A percentile compares a stretch with the other conserved stretches of the same genome.
These are phyloP conservation scores for Mitragyna speciosa DNA, from an alignment of 257 asterid species.

Conservation along the genomic window DNA sequence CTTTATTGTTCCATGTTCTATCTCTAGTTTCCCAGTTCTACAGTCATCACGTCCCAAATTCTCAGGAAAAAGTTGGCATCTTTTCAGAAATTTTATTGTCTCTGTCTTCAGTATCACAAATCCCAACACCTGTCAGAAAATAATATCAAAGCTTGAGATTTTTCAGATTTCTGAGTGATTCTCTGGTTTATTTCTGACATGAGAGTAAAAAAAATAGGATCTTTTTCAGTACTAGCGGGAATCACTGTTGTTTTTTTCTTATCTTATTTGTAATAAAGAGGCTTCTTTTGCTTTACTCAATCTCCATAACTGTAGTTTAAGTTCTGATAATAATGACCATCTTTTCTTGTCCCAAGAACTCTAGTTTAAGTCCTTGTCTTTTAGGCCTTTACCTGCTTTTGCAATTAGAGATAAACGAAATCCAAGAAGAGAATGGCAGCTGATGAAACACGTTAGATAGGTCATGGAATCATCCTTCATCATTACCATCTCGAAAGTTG, in stretches of 20 bases:
- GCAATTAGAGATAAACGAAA: slow-evolving; percentile 30
- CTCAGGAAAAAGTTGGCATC: slow-evolving; percentile 38
- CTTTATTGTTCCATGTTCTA: too few species aligned
- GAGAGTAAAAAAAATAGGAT: slow-evolving; percentile 45
- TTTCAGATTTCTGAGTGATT: slow-evolving; percentile 42
- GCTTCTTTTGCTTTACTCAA: slow-evolving; percentile 15
- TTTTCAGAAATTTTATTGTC: slow-evolving; percentile 9
- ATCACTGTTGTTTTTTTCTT: slow-evolving; percentile 21
- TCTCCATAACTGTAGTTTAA: slow-evolving; percentile 39
- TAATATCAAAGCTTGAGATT: slow-evolving; percentile 21
- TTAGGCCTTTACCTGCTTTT: slow-evolving; percentile 35
- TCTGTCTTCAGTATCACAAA: slow-evolving; percentile 23
- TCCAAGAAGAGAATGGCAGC: slow-evolving; percentile 14
- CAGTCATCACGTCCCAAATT: slow-evolving; percentile 33
- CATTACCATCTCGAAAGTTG: slow-evolving; percentile 29
- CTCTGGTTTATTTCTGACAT: slow-evolving; percentile 53
- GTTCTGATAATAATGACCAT: slow-evolving; percentile 39
- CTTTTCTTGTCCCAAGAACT: slow-evolving; percentile 67
- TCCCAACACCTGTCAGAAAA: slow-evolving; percentile 42
- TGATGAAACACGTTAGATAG: slow-evolving; percentile 12
- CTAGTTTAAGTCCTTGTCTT: slow-evolving; percentile 37
- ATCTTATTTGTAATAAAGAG: slow-evolving; percentile 6
- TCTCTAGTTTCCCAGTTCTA: slow-evolving; percentile 3
- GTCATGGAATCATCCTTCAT: slow-evolving; percentile 17
- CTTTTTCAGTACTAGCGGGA: slow-evolving; percentile 41